Conservation (phyloP, 2,329 filamentous ascomycete species). For the Xylaria sp. region DNA sequence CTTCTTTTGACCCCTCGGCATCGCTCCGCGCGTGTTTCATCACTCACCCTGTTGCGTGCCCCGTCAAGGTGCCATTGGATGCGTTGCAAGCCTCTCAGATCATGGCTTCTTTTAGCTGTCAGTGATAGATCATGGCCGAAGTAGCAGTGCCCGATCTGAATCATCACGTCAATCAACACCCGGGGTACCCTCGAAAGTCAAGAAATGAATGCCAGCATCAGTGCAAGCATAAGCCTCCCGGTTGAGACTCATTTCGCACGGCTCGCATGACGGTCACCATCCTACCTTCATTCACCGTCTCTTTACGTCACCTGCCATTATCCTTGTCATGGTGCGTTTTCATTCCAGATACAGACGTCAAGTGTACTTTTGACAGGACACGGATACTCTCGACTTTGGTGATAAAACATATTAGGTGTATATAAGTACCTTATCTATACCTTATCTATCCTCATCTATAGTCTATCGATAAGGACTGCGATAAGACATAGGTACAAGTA, state of each 20-base stretch:
- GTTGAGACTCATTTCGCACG: not conserved
- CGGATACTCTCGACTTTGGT: no score
- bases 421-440: no score
- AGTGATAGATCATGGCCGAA: slow-evolving; percentile 10
- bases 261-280: not conserved
- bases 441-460: not conserved
- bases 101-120: slow-evolving; percentile 9
- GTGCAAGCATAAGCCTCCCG: not conserved
- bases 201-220: not conserved
- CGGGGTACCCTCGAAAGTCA: not conserved
- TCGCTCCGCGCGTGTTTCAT: slow-evolving; percentile 16
- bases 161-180: slow-evolving; percentile 9
- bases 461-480: slow-evolving; percentile 23
- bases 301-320: not conserved
- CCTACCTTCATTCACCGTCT: not conserved
- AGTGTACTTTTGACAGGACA: no score
- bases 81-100: slow-evolving; percentile 22
- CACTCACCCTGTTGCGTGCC: slow-evolving; percentile 2
- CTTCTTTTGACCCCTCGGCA: slow-evolving; percentile 21
- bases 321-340: not conserved
- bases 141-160: slow-evolving; percentile 18
- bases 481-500: no score
- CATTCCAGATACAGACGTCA: not conserved
- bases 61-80: not conserved
- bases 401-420: no score